phyloP scores from a whole-genome alignment of 352 stramenopile genomes.

The Pythium periplocum region DNA sequence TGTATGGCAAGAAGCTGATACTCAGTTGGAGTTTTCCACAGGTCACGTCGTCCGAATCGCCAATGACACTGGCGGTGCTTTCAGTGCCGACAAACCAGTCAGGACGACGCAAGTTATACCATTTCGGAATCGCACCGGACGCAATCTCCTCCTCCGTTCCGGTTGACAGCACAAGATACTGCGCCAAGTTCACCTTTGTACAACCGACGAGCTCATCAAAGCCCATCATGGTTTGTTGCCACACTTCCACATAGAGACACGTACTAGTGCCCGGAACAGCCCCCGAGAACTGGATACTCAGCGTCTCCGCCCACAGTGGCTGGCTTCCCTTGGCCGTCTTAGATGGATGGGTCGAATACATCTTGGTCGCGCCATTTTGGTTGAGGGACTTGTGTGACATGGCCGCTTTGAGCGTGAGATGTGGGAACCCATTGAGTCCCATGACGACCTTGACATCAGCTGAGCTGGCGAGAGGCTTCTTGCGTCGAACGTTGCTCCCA shows the following conservation, averaged over 20 bases:
- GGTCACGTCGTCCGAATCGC: slow-evolving; percentile 8
- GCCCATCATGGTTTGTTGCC: slow-evolving; percentile 67
- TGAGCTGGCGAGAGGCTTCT: slow-evolving; percentile 38
- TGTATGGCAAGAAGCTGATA: slow-evolving; percentile 70
- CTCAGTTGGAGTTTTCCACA: slow-evolving; percentile 73
- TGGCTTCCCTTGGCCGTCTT: slow-evolving; percentile 45
- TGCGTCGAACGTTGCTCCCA: slow-evolving; percentile 43
- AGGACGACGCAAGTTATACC: slow-evolving; percentile 61
- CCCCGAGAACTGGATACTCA: slow-evolving; percentile 71
- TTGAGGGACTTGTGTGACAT: slow-evolving; percentile 33
- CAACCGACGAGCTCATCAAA: slow-evolving; percentile 68
- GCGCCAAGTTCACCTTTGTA: slow-evolving; percentile 71
- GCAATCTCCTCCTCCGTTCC: slow-evolving; percentile 68
- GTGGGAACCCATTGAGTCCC: slow-evolving; percentile 68
- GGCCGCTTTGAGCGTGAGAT: slow-evolving; percentile 43
- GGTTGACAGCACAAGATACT: slow-evolving; percentile 54
- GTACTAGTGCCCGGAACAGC: slow-evolving; percentile 70
- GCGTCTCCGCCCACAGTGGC: slow-evolving; percentile 75
- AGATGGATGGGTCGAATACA: slow-evolving; percentile 55
- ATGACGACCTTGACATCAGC: slow-evolving; percentile 57
- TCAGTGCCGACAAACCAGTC: slow-evolving; percentile 24
- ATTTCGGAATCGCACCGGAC: slow-evolving; percentile 60
- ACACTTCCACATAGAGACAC: slow-evolving; percentile 72
- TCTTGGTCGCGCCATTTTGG: slow-evolving; percentile 48
- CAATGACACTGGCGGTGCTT: too few relatives aligned